Percentiles rank a stretch among this genome's conserved stretches.
These are phyloP conservation scores for Candida pini DNA, from an alignment of 805 yeast species.

Conservation along the genomic window DNA sequence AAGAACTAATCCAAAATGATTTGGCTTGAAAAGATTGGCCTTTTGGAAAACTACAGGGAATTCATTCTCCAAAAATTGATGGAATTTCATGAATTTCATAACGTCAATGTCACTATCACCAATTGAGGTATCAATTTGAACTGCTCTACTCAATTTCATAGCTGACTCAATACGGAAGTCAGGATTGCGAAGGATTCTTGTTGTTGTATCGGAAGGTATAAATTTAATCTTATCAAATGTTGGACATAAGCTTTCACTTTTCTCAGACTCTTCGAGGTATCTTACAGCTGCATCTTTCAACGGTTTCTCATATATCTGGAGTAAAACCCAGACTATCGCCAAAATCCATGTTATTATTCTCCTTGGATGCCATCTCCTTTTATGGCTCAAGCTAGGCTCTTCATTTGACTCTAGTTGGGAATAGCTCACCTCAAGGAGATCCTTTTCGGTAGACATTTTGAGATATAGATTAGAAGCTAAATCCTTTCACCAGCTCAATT, in stretches of 20 bases:
- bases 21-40: constrained; percentile 48
- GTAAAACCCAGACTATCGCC: too few relatives aligned
- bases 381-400: too few relatives aligned
- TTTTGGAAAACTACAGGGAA: constrained; percentile 47
- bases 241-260: constrained; percentile 21
- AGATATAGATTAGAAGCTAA: too few relatives aligned
- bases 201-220: constrained; percentile 9
- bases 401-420: too few relatives aligned
- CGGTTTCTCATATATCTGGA: too few relatives aligned
- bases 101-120: constrained; percentile 19
- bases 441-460: too few relatives aligned
- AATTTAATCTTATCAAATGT: constrained; percentile 19
- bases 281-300: too few relatives aligned
- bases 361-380: too few relatives aligned
- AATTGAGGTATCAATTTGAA: constrained; percentile 47
- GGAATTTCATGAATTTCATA: constrained; percentile 30
- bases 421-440: too few relatives aligned
- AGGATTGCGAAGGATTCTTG: constrained; percentile 29
- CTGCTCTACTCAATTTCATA: constrained; percentile 40
- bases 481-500: too few relatives aligned
- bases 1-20: constrained; percentile 56
- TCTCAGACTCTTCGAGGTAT: too few relatives aligned
- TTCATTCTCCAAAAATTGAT: constrained; percentile 41
- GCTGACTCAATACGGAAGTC: constrained; percentile 33
- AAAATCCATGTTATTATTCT: too few relatives aligned